phyloP scores from a whole-genome alignment of 805 yeast genomes.

The Vanderwaltozyma tropicalis region DNA sequence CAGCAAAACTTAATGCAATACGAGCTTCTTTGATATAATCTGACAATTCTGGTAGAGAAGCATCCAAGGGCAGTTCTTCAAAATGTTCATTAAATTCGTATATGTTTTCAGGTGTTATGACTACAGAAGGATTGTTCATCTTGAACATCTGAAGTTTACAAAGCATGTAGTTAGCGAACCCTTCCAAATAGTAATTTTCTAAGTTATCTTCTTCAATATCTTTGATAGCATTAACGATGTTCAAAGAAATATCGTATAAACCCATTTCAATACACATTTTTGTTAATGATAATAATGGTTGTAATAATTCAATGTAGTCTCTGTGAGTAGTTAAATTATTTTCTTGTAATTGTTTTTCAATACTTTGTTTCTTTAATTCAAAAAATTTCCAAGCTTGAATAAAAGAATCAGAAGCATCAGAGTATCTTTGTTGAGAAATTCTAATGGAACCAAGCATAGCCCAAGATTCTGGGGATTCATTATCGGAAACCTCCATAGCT shows the following conservation, averaged over 20 bases:
- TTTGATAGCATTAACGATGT: constrained; percentile 54
- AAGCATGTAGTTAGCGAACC: constrained; percentile 53
- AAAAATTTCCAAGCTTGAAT: constrained; percentile 64
- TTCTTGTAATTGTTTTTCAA: constrained; percentile 36
- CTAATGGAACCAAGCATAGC: constrained; percentile 75
- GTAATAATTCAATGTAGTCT: constrained; percentile 57
- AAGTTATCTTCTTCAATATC: constrained; percentile 78
- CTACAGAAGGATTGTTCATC: constrained; percentile 11
- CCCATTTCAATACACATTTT: constrained; percentile 74
- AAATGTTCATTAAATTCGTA: constrained; percentile 27
- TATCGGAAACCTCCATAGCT: constrained; percentile 49
- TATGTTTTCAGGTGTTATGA: constrained; percentile 21
- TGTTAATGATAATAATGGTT: constrained; percentile 61
- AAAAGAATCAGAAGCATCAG: constrained; percentile 66
- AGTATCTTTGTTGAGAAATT: constrained; percentile 69
- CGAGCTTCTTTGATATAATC: constrained; percentile 27
- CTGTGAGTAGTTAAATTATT: constrained; percentile 11
- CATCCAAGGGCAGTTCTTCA: constrained; percentile 31
- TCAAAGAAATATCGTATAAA: constrained; percentile 51
- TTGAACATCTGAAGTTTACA: constrained; percentile 28
- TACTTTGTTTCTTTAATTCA: constrained; percentile 36
- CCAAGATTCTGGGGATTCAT: constrained; percentile 67
- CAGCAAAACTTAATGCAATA: constrained; percentile 31
- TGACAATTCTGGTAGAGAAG: constrained; percentile 25
- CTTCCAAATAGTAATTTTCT: constrained; percentile 77